These are phyloP conservation scores for Panicum virgatum DNA, from an alignment of 202 grass and related monocot genomes.

Conservation along the genomic window DNA sequence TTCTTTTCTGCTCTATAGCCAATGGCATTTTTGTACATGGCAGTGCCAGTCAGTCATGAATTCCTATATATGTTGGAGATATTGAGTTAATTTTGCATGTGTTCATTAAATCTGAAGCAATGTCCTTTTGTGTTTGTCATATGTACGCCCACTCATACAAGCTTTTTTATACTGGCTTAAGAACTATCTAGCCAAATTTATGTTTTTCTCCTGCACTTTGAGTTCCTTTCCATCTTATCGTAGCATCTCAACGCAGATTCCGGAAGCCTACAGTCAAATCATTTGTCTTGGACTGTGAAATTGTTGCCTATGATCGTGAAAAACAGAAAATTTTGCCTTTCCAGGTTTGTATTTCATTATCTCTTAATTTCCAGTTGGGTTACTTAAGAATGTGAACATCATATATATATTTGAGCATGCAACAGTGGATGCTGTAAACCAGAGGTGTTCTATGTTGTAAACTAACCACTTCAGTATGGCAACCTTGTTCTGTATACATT, in stretches of 20 bases:
- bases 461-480: slow-evolving; percentile 2
- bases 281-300: slow-evolving; percentile 97
- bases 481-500: slow-evolving; percentile 27
- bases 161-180: slow-evolving; percentile 7
- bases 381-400: slow-evolving; percentile 9
- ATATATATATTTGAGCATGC: slow-evolving; percentile 15
- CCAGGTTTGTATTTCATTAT: slow-evolving; percentile 68
- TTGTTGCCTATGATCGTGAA: slow-evolving; percentile 91
- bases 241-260: slow-evolving; percentile 68
- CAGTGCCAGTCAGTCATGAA: neutral
- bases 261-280: slow-evolving; percentile 78
- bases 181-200: neutral
- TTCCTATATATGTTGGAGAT: neutral
- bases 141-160: neutral
- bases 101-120: neutral
- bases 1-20: neutral
- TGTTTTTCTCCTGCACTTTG: slow-evolving; percentile 10
- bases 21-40: neutral
- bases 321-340: slow-evolving; percentile 93
- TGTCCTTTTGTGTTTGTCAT: neutral
- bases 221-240: slow-evolving; percentile 19
- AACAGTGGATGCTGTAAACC: slow-evolving; percentile 21
- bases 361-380: slow-evolving; percentile 21
- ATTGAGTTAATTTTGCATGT: slow-evolving; percentile 3
- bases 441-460: neutral